phyloP scores from a whole-genome alignment of 2,329 filamentous ascomycete genomes.

The Cercospora citrullina region DNA sequence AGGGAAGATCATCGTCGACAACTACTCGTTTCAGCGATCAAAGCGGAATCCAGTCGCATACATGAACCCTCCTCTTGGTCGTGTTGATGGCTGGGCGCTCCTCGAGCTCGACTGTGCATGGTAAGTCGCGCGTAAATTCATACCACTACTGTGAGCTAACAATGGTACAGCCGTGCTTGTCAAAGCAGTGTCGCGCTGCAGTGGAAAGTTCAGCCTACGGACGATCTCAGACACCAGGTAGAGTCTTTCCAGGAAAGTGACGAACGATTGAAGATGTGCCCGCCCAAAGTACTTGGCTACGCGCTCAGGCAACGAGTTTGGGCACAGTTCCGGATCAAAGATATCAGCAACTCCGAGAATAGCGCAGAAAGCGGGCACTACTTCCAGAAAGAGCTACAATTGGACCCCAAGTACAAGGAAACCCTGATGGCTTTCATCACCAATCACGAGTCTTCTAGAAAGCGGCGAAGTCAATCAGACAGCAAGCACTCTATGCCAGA shows the following conservation, averaged over 20 bases:
- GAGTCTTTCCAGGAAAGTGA: neutral
- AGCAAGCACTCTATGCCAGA: neutral
- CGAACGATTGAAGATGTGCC: neutral
- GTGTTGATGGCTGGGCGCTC: neutral
- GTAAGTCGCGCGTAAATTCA: neutral
- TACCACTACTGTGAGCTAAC: neutral
- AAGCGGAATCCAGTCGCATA: neutral
- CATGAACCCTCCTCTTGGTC: neutral
- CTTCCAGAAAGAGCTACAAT: neutral
- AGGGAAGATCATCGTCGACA: slow-evolving; percentile 4
- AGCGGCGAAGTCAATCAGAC: neutral
- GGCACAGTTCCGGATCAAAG: neutral
- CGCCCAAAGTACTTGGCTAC: neutral
- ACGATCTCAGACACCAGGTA: neutral
- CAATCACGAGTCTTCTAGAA: neutral
- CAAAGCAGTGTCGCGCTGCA: neutral
- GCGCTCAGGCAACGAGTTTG: neutral
- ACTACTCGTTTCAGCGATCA: neutral
- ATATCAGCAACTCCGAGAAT: neutral
- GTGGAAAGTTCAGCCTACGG: neutral
- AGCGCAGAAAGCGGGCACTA: neutral
- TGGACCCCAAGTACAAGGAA: neutral
- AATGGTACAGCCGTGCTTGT: neutral
- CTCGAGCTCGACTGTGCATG: neutral
- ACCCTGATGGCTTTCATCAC: neutral